Percentiles rank a stretch among this genome's conserved stretches.
These are phyloP conservation scores for Aspergillus sp. DNA, from an alignment of 2,329 filamentous ascomycete genomes.

Conservation along the genomic window DNA sequence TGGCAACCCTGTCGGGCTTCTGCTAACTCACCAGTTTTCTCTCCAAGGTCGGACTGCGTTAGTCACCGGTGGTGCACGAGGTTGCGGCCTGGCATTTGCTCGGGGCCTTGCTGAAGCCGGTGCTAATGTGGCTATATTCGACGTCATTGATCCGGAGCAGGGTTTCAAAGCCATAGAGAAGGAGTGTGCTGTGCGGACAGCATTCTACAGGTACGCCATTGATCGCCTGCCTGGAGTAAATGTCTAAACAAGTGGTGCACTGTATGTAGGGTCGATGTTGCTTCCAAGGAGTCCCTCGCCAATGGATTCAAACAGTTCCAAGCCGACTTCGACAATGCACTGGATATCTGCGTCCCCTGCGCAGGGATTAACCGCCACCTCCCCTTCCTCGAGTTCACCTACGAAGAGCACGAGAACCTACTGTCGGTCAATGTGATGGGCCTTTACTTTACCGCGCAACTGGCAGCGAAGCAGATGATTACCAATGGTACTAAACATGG, in stretches of 20 bases:
- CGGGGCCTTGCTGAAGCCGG: constrained; percentile 47
- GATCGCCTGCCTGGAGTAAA: not conserved
- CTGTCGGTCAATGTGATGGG: constrained; percentile 47
- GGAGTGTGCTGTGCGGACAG: constrained; percentile 42
- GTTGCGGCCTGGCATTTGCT: constrained; percentile 47
- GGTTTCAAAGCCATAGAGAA: constrained; percentile 43
- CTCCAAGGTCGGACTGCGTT: constrained; percentile 49
- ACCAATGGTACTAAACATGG: constrained; percentile 50
- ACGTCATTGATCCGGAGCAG: constrained; percentile 42
- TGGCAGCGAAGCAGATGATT: constrained; percentile 53
- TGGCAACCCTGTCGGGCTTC: not conserved
- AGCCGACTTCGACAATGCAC: constrained; percentile 33
- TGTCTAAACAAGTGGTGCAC: not conserved
- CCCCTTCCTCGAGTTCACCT: constrained; percentile 45
- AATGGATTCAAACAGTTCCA: constrained; percentile 34
- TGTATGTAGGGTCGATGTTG: constrained; percentile 39
- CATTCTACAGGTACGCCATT: constrained; percentile 36
- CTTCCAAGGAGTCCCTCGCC: constrained; percentile 29
- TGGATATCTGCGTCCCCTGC: constrained; percentile 47
- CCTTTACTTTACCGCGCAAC: constrained; percentile 48
- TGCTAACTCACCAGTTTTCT: constrained; percentile 42
- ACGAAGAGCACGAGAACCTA: constrained; percentile 43
- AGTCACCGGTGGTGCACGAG: constrained; percentile 48
- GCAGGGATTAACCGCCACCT: constrained; percentile 48
- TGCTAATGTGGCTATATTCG: constrained; percentile 47